Evolutionary conservation across 108 stramenopile species (phyloP).

Genomic region (Cyclostephanos invisitatus): DNA sequence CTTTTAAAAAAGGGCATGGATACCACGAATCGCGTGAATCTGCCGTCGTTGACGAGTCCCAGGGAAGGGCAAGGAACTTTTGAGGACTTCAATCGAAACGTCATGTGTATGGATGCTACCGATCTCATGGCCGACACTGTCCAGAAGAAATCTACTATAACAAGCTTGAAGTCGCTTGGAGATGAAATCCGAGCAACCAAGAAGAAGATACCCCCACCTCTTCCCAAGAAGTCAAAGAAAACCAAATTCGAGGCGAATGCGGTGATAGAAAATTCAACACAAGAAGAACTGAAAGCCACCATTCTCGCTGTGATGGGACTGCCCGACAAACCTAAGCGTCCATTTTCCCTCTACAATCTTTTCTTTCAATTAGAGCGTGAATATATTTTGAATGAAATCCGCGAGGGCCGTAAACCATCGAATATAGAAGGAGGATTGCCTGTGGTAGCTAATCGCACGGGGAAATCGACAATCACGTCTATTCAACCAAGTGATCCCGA

Average conservation of each 20-base stretch:
- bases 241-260: not conserved
- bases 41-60: not conserved
- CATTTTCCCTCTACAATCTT: constrained; percentile 47
- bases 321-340: constrained; percentile 36
- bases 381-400: constrained; percentile 13
- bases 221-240: not conserved
- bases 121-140: not conserved
- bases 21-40: not conserved
- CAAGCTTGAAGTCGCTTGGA: not conserved
- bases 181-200: not conserved
- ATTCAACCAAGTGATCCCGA: not conserved
- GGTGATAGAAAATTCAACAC: not conserved
- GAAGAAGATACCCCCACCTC: not conserved
- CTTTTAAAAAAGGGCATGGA: not conserved
- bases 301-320: not conserved
- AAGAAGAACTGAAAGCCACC: not conserved
- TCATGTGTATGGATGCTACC: not conserved
- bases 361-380: constrained; percentile 50
- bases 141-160: not conserved
- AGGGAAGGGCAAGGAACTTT: not conserved
- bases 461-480: not conserved
- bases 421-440: not conserved
- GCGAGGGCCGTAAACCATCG: constrained; percentile 9
- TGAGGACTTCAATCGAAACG: not conserved
- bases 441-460: not conserved